Evolutionary conservation across 2,329 filamentous ascomycete genomes (phyloP).

Genomic region (Ascochyta koolunga): DNA sequence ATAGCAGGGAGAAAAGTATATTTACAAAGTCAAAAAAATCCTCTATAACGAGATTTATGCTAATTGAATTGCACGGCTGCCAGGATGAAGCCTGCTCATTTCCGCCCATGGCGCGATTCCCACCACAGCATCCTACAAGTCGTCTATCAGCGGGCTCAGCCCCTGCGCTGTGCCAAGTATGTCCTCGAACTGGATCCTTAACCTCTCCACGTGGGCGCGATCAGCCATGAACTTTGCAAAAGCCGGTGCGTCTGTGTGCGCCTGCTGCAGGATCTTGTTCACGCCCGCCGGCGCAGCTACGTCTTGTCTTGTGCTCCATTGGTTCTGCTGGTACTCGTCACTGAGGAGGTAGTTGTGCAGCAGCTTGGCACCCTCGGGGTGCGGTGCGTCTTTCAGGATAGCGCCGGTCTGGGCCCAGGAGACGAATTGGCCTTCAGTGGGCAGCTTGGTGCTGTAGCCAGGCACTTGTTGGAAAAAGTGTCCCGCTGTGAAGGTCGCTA

Average conservation of each 20-base stretch:
- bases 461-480: not conserved
- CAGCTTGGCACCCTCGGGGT: constrained; percentile 59
- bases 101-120: too few species aligned
- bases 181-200: constrained; percentile 52
- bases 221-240: constrained; percentile 54
- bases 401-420: constrained; percentile 58
- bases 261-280: constrained; percentile 38
- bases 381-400: constrained; percentile 57
- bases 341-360: constrained; percentile 57
- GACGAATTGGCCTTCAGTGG: constrained; percentile 50
- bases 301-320: constrained; percentile 49
- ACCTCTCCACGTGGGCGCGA: constrained; percentile 50
- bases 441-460: constrained; percentile 24
- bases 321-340: constrained; percentile 47
- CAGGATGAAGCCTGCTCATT: too few species aligned
- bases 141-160: constrained; percentile 44
- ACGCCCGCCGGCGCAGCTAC: constrained; percentile 35
- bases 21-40: not conserved
- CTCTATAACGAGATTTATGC: too few species aligned
- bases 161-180: constrained; percentile 53
- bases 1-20: not conserved
- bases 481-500: constrained; percentile 24
- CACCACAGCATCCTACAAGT: constrained; percentile 7
- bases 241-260: constrained; percentile 45
- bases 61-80: too few species aligned